A percentile compares a stretch with the other conserved stretches of the same genome.
These are phyloP conservation scores for Exophiala spinifera DNA, from an alignment of 2,329 filamentous ascomycete species.

Conservation along the genomic window DNA sequence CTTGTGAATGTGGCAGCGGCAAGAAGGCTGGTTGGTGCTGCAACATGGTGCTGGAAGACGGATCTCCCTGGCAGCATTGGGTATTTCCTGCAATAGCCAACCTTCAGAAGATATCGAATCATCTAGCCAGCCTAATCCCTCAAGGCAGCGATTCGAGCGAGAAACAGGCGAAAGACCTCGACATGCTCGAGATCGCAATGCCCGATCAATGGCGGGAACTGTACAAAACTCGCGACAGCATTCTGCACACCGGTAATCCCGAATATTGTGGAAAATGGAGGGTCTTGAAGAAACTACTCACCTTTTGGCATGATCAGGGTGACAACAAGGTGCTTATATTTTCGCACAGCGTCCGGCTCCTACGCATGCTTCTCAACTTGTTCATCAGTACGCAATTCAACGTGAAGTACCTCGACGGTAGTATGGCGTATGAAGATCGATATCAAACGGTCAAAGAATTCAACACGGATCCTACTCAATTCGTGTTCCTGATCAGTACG, in stretches of 20 bases:
- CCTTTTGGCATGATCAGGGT: conserved; percentile 83
- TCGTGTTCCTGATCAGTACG: conserved; percentile 94
- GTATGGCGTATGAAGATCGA: conserved; percentile 77
- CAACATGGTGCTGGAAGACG: conserved; percentile 56
- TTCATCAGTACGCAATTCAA: conserved; percentile 88
- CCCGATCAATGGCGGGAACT: conserved; percentile 73
- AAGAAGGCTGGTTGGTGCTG: conserved; percentile 83
- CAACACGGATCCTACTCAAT: conserved; percentile 81
- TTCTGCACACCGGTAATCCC: conserved; percentile 76
- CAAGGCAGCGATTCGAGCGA: conserved; percentile 60
- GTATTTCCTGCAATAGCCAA: conserved; percentile 83
- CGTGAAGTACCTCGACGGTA: conserved; percentile 85
- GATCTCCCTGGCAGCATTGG: conserved; percentile 64
- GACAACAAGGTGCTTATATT: conserved; percentile 90
- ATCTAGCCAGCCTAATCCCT: conserved; percentile 84
- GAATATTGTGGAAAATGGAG: conserved; percentile 98
- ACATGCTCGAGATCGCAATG: conserved; percentile 69
- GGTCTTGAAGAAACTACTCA: conserved; percentile 77
- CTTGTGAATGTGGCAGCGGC: conserved; percentile 66
- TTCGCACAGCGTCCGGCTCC: conserved; percentile 80
- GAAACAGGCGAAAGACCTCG: conserved; percentile 74
- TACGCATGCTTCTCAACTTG: conserved; percentile 79
- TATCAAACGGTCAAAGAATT: conserved; percentile 82
- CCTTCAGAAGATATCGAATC: conserved; percentile 85
- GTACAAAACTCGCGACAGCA: conserved; percentile 71